A percentile compares a stretch with the other conserved stretches of the same genome.
Conservation (phyloP, 495 filamentous ascomycete genomes). For the Podospora bellae-mahoneyi region DNA sequence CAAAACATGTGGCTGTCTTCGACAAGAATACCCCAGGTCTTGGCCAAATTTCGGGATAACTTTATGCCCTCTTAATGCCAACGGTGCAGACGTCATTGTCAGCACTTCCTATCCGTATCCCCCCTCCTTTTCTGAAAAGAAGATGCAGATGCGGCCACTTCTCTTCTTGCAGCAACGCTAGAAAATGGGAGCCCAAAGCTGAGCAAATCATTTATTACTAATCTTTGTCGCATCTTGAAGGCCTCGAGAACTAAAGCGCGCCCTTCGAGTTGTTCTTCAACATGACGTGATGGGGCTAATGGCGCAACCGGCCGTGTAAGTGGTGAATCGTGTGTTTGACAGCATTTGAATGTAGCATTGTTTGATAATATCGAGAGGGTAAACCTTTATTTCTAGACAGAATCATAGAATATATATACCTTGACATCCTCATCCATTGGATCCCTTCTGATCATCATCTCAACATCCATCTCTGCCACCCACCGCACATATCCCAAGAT, state of each 20-base stretch:
- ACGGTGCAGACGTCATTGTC: background rate
- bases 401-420: background rate
- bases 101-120: background rate
- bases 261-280: slow-evolving; percentile 7
- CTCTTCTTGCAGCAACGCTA: background rate
- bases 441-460: background rate
- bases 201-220: background rate
- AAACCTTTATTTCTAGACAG: background rate
- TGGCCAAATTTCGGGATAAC: slow-evolving; percentile 15
- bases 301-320: slow-evolving; percentile 17
- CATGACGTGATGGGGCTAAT: slow-evolving; percentile 14
- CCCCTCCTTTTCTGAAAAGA: background rate
- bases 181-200: background rate
- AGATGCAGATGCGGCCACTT: background rate
- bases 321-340: background rate
- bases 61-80: slow-evolving; percentile 1
- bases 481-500: slow-evolving; percentile 23
- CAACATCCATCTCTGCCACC: slow-evolving; percentile 23
- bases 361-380: slow-evolving; percentile 1
- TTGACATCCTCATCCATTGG: background rate
- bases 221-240: background rate
- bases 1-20: slow-evolving; percentile 2
- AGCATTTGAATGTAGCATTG: slow-evolving; percentile 14
- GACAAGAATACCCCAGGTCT: background rate
- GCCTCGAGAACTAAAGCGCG: background rate